Percentiles rank a stretch among this genome's conserved stretches.
Conservation (phyloP, 345 rosid species). For the Theobroma cacao region DNA sequence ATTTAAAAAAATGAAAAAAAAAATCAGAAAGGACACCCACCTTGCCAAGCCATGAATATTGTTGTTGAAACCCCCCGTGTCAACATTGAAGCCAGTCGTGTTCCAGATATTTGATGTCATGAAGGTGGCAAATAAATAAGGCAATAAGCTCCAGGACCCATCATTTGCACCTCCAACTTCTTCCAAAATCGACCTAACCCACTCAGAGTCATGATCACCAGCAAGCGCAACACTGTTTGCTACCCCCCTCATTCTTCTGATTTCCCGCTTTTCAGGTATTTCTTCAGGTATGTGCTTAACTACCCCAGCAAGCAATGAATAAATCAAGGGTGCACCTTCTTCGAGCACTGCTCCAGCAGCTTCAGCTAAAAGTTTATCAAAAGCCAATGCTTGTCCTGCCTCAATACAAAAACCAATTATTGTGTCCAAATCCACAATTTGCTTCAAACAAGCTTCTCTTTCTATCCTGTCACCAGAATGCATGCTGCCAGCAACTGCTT, state of each 20-base stretch:
- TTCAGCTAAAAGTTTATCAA: slow-evolving; percentile 88
- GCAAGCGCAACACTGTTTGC: slow-evolving; percentile 58
- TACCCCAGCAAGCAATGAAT: slow-evolving; percentile 74
- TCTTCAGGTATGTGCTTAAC: slow-evolving; percentile 83
- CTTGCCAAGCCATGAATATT: slow-evolving; percentile 95
- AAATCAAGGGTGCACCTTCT: slow-evolving; percentile 78
- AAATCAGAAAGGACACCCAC: slow-evolving; percentile 27
- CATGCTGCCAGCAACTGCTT: slow-evolving; percentile 88
- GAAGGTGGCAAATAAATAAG: slow-evolving; percentile 83
- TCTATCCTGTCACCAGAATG: slow-evolving; percentile 92
- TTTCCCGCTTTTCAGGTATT: slow-evolving; percentile 81
- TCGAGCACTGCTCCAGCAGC: slow-evolving; percentile 90
- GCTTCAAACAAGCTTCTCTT: slow-evolving; percentile 73
- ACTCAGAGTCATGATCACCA: slow-evolving; percentile 91
- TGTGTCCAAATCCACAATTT: slow-evolving; percentile 93
- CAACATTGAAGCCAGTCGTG: slow-evolving; percentile 82
- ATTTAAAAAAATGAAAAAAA: not conserved
- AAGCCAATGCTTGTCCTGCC: slow-evolving; percentile 97
- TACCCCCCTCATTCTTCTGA: slow-evolving; percentile 76
- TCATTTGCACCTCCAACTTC: slow-evolving; percentile 93
- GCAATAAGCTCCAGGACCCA: slow-evolving; percentile 92
- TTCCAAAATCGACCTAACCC: slow-evolving; percentile 87
- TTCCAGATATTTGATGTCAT: slow-evolving; percentile 91
- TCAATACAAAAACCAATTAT: slow-evolving; percentile 88
- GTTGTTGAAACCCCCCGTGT: slow-evolving; percentile 95